Conservation (phyloP, 2,329 filamentous ascomycete species). For the Rutstroemia sydowiana region DNA sequence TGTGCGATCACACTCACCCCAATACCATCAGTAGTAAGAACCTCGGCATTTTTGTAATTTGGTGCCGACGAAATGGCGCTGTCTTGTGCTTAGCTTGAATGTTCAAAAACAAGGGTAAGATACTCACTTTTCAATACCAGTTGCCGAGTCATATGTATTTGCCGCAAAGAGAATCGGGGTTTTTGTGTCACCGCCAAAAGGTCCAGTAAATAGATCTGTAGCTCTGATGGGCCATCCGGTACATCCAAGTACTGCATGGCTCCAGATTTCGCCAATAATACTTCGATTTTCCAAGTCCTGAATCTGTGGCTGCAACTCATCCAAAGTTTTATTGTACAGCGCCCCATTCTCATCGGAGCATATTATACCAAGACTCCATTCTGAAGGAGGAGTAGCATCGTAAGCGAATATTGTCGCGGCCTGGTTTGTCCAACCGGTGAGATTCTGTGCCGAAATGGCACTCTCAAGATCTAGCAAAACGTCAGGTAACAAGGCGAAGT, state of each 20-base stretch:
- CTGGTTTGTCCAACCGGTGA: not conserved
- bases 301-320: not conserved
- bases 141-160: constrained; percentile 30
- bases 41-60: not conserved
- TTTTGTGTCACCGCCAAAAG: constrained; percentile 28
- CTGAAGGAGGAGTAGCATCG: not conserved
- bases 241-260: not conserved
- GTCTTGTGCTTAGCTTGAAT: not conserved
- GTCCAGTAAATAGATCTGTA: constrained; percentile 12
- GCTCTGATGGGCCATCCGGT: not conserved
- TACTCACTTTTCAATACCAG: constrained; percentile 22
- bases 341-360: not conserved
- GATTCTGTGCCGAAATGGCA: not conserved
- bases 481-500: not conserved
- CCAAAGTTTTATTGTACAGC: not conserved
- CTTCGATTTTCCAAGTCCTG: not conserved
- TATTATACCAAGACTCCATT: not conserved
- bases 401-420: not conserved
- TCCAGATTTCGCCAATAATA: not conserved
- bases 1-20: not conserved
- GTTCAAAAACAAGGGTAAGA: not conserved
- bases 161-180: constrained; percentile 31
- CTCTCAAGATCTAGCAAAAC: not conserved
- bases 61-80: not conserved
- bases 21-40: not conserved